Percentiles rank a stretch among this genome's conserved stretches.
Conservation (phyloP, 495 filamentous ascomycete species). For the Corynascus novoguineensis region DNA sequence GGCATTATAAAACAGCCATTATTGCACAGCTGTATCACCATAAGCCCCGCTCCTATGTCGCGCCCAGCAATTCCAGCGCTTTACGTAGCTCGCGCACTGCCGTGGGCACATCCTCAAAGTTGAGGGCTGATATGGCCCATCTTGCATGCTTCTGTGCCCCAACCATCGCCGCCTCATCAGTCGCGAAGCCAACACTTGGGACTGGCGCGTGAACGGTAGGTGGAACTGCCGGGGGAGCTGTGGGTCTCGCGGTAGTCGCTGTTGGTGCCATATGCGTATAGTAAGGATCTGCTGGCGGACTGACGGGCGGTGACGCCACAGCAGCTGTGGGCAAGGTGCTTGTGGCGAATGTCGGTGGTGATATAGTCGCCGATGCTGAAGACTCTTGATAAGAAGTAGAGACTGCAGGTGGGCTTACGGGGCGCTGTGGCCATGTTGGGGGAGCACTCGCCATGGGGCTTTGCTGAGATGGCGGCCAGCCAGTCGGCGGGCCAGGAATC, state of each 20-base stretch:
- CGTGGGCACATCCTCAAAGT: conserved; percentile 92
- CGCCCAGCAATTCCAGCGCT: conserved; percentile 66
- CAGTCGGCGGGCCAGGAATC: conserved; percentile 17
- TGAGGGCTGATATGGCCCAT: conserved; percentile 94
- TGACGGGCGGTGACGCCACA: conserved; percentile 27
- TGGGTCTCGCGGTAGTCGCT: conserved; percentile 13
- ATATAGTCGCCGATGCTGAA: conserved; percentile 12
- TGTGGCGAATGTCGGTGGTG: conserved; percentile 30
- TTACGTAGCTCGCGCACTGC: conserved; percentile 77
- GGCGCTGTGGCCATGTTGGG: conserved; percentile 19
- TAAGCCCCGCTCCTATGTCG: conserved; percentile 23
- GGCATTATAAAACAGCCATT: conserved; percentile 2
- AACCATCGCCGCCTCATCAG: conserved; percentile 70
- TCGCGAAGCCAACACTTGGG: conserved; percentile 17
- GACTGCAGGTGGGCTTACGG: conserved; percentile 3
- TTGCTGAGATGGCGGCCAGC: conserved; percentile 18
- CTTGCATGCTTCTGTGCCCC: conserved; percentile 91
- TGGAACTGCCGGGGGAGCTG: conserved; percentile 9
- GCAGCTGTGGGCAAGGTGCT: conserved; percentile 23
- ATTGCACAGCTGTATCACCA: conserved; percentile 12
- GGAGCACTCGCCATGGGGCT: conserved; percentile 23
- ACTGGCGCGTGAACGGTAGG: conserved; percentile 13
- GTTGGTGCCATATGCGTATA: conserved; percentile 22
- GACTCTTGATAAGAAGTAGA: conserved; percentile 17
- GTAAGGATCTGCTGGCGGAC: conserved; percentile 20